Base-by-base conservation (phyloP, 495 filamentous ascomycete species). In the Durotheca rogersii region DNA sequence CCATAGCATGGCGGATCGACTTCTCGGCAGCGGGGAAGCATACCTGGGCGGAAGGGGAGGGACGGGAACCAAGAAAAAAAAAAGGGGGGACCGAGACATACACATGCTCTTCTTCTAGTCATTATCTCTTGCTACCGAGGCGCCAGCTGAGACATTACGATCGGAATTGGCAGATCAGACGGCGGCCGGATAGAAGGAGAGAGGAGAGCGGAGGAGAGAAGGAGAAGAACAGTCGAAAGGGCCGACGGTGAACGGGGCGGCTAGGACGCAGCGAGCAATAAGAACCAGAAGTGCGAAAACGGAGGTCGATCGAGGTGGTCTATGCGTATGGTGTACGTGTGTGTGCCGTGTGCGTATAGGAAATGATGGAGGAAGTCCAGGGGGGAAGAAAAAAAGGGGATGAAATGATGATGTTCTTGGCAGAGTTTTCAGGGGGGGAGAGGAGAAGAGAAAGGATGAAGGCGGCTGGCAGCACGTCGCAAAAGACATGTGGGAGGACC, bases 71-170 rank as follows among this genome's bases (percentile, higher is more conserved):
- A 27, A 18, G 18, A 36, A 27, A 47, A 17, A 36, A 30, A 50
- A 27, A 27, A 9, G 23, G 23, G 23, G 33, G 45, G 25, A 23
- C 51, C 47, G 47, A 56, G 56, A 63, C 62, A 63, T 66, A 66
- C 62, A 66, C 62, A 66, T 66, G 62, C 62, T 66, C 60, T 56
- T 66, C 60, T 56, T 60, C 47, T 59, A 63, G 58, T 63, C 62
- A 66, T 66, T 56, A 60, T 55, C 4, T 9, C 23, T 27, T 27
- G 23, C 50, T 59, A 59, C 58, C 51, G 46, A 37, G 53, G 30
- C 40, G 42, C 51, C 57, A 39, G 60, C 56, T 58, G 56, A 60
- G 49, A 63, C 56, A 66, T 56, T 56, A 61, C 56, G 55, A 42
- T 56, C 45, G 51, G 47, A 39, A 36, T 27, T 4, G 23, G 9